These are phyloP conservation scores for Apiosordaria backusii DNA, from an alignment of 495 filamentous ascomycete species.

Conservation along the genomic window DNA sequence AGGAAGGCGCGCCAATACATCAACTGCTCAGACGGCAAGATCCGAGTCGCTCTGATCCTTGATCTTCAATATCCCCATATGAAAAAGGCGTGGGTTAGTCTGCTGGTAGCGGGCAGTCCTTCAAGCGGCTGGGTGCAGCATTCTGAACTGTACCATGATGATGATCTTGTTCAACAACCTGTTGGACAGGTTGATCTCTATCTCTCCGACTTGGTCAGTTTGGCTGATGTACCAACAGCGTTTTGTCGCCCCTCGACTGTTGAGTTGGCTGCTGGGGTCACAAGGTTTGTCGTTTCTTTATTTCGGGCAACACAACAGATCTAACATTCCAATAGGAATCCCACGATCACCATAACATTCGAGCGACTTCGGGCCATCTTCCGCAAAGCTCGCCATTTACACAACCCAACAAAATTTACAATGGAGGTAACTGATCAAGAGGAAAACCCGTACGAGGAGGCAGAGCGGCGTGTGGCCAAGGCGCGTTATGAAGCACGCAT, in stretches of 20 bases:
- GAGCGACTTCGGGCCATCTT: slow-evolving; percentile 14
- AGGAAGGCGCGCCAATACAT: slow-evolving; percentile 14
- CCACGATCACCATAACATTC: slow-evolving; percentile 8
- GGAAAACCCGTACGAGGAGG: neutral
- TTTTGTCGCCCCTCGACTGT: slow-evolving; percentile 17
- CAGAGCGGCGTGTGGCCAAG: neutral
- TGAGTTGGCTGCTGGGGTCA: slow-evolving; percentile 9
- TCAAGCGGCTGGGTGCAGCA: slow-evolving; percentile 4
- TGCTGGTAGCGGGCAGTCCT: slow-evolving; percentile 1
- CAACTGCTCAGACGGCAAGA: slow-evolving; percentile 11
- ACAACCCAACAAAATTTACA: slow-evolving; percentile 1
- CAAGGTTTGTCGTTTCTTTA: slow-evolving; percentile 9
- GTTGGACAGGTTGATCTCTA: slow-evolving; percentile 13
- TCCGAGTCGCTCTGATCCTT: slow-evolving; percentile 9
- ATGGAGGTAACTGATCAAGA: slow-evolving; percentile 1
- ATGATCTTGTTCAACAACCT: slow-evolving; percentile 11
- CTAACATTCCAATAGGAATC: slow-evolving; percentile 16
- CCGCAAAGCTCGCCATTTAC: slow-evolving; percentile 5
- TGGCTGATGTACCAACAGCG: slow-evolving; percentile 11
- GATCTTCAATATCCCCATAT: slow-evolving; percentile 10
- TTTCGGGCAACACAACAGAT: neutral
- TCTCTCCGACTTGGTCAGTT: slow-evolving; percentile 15
- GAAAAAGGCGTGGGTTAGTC: slow-evolving; percentile 8
- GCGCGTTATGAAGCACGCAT: no score
- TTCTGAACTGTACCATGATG: slow-evolving; percentile 7